These are phyloP conservation scores for Blastobotrys arbuscula DNA, from an alignment of 1,139 yeast species.

Conservation along the genomic window DNA sequence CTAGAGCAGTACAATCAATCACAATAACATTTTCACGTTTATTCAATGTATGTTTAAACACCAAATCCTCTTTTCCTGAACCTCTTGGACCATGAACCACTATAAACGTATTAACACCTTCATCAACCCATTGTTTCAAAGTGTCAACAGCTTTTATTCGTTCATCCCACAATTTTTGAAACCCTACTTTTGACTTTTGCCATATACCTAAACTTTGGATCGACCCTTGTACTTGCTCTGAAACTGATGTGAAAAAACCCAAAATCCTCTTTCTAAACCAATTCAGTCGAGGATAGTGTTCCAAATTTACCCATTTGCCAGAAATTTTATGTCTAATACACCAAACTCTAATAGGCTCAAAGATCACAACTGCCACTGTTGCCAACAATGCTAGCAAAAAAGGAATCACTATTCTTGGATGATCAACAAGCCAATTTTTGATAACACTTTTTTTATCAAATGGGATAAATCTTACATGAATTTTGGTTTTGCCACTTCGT, in stretches of 20 bases:
- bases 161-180: constrained; percentile 61
- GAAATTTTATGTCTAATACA: constrained; percentile 65
- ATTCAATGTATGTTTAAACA: constrained; percentile 60
- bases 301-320: constrained; percentile 19
- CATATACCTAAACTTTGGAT: constrained; percentile 26
- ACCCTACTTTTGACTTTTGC: constrained; percentile 22
- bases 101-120: constrained; percentile 78
- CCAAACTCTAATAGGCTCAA: constrained; percentile 88
- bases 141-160: constrained; percentile 62
- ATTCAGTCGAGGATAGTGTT: constrained; percentile 14
- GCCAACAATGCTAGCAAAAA: constrained; percentile 57
- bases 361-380: constrained; percentile 73
- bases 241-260: constrained; percentile 20
- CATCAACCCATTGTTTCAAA: constrained; percentile 67
- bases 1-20: constrained; percentile 72
- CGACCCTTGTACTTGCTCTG: constrained; percentile 29
- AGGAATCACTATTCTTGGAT: constrained; percentile 77
- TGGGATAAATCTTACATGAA: constrained; percentile 72
- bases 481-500: constrained; percentile 49
- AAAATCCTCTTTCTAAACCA: constrained; percentile 26
- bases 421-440: constrained; percentile 53
- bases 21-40: constrained; percentile 55
- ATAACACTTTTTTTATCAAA: constrained; percentile 48
- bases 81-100: constrained; percentile 92
- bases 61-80: constrained; percentile 81